These are phyloP conservation scores for Cyberlindnera veronae DNA, from an alignment of 805 yeast genomes.

Conservation along the genomic window DNA sequence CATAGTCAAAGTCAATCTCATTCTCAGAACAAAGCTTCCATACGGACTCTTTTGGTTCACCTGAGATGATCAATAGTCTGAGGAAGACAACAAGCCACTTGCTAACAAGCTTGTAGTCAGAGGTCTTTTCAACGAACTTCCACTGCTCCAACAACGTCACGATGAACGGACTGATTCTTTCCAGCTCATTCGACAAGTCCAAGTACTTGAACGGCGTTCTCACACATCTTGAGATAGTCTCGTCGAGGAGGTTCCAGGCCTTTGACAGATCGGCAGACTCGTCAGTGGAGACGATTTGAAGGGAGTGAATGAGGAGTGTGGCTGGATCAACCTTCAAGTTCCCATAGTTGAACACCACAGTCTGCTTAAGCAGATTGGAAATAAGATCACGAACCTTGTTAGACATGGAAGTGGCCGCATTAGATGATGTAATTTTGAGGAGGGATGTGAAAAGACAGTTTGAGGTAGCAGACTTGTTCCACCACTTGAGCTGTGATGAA, in stretches of 20 bases:
- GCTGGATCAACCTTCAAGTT: constrained; percentile 49
- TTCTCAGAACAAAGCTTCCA: constrained; percentile 9
- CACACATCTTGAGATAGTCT: constrained; percentile 65
- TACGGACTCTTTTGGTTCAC: constrained; percentile 45
- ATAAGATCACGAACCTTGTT: constrained; percentile 41
- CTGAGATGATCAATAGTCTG: constrained; percentile 47
- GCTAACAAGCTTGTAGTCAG: constrained; percentile 26
- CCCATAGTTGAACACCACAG: constrained; percentile 50
- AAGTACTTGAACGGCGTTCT: constrained; percentile 82
- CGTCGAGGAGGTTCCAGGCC: constrained; percentile 69
- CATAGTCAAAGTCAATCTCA: constrained; percentile 23
- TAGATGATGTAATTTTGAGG: constrained; percentile 46
- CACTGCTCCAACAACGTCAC: constrained; percentile 68
- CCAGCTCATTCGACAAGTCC: constrained; percentile 45
- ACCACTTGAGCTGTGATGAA: constrained; percentile 68
- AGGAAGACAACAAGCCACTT: constrained; percentile 51
- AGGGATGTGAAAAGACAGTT: constrained; percentile 68
- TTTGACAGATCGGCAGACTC: constrained; percentile 23
- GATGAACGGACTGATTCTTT: constrained; percentile 50
- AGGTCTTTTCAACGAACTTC: constrained; percentile 42
- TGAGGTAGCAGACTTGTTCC: constrained; percentile 50
- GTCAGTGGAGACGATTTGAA: constrained; percentile 26
- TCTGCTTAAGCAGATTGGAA: constrained; percentile 44
- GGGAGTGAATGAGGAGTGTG: constrained; percentile 48
- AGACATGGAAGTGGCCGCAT: constrained; percentile 36